Conservation (phyloP, 208 protist species). For the Leishmania turanica region DNA sequence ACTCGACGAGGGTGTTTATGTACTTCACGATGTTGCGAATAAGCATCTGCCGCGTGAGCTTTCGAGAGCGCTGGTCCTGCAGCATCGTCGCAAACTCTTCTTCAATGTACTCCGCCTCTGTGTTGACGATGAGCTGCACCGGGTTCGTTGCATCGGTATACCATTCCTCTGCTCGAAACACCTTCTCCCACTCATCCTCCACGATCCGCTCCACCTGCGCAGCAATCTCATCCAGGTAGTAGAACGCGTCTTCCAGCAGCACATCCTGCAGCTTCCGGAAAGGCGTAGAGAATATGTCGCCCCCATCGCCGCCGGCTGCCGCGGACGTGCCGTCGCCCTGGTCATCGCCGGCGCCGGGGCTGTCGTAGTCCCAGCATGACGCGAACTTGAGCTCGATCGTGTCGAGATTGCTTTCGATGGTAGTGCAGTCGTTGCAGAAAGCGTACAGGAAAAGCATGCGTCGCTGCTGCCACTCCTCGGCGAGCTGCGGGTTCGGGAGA, state of each 20-base stretch:
- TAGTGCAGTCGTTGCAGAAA: slow-evolving; percentile 87
- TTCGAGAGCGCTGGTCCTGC: slow-evolving; percentile 59
- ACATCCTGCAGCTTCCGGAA: slow-evolving; percentile 76
- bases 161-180: slow-evolving; percentile 77
- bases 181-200: slow-evolving; percentile 63
- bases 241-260: slow-evolving; percentile 66
- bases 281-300: slow-evolving; percentile 35
- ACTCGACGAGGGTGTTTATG: slow-evolving; percentile 75
- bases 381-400: slow-evolving; percentile 87
- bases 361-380: slow-evolving; percentile 68
- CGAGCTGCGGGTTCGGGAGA: slow-evolving; percentile 21
- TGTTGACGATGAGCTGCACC: slow-evolving; percentile 82
- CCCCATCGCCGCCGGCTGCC: neutral
- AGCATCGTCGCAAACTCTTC: slow-evolving; percentile 84
- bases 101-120: slow-evolving; percentile 81
- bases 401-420: slow-evolving; percentile 88
- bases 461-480: slow-evolving; percentile 72
- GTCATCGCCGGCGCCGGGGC: slow-evolving; percentile 1
- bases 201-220: slow-evolving; percentile 84
- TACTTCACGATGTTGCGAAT: slow-evolving; percentile 76
- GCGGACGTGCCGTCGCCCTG: slow-evolving; percentile 13
- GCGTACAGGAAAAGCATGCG: slow-evolving; percentile 85
- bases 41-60: slow-evolving; percentile 73
- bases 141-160: slow-evolving; percentile 72
- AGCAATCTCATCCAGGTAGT: slow-evolving; percentile 87